These are phyloP conservation scores for Microcyclosporella mali DNA, from an alignment of 2,329 filamentous ascomycete species.

Conservation along the genomic window DNA sequence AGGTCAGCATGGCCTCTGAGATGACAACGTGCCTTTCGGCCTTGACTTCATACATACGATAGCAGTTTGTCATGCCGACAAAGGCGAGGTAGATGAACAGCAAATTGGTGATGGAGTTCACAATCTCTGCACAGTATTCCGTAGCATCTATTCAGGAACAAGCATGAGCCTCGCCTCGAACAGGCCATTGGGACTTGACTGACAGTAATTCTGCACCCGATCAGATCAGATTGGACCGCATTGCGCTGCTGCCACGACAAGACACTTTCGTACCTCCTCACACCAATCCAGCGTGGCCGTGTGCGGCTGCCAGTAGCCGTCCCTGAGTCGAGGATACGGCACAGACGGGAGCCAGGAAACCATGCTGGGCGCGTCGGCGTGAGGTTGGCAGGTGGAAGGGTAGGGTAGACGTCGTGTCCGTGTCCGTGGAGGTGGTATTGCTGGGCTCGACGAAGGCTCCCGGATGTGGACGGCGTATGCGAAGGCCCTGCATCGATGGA, in stretches of 20 bases:
- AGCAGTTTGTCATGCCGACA: conserved; percentile 68
- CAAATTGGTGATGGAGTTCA: conserved; percentile 75
- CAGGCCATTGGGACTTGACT: too few relatives aligned
- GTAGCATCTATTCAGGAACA: too few relatives aligned
- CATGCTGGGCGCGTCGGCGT: background rate
- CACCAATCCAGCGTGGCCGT: conserved; percentile 74
- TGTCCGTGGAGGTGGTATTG: background rate
- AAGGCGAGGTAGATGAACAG: conserved; percentile 73
- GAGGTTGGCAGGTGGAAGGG: too few relatives aligned
- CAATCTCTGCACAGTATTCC: conserved; percentile 67
- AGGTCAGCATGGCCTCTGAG: too few relatives aligned
- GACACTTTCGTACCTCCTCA: conserved; percentile 55
- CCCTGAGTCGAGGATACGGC: conserved; percentile 26
- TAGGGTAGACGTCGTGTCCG: background rate
- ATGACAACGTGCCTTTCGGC: too few relatives aligned
- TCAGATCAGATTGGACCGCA: background rate
- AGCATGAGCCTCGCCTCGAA: too few relatives aligned
- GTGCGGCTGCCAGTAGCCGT: conserved; percentile 56
- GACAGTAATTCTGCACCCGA: conserved; percentile 68
- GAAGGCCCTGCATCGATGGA: too few relatives aligned
- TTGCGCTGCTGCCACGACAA: too few relatives aligned
- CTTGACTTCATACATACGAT: too few relatives aligned
- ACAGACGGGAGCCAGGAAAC: conserved; percentile 25
- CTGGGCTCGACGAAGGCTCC: background rate
- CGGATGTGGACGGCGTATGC: too few relatives aligned